Percentiles rank a stretch among this genome's conserved stretches.
Conservation (phyloP, 768 basidiomycete genomes). For the Tremella yokohamensis region DNA sequence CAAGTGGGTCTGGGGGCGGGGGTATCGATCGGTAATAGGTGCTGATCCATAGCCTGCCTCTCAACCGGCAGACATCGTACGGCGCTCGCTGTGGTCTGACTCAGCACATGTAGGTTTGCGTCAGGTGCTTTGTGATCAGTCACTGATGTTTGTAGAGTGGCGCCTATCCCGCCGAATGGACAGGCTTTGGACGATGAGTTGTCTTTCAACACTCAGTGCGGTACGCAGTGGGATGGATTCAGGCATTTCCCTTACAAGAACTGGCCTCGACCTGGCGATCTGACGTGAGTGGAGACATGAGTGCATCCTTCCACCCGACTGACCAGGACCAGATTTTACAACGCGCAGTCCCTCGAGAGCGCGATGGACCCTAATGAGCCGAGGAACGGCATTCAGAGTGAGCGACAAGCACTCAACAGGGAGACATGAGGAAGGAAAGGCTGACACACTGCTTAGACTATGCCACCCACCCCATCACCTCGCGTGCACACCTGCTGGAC, state of each 20-base stretch:
- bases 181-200: conserved; percentile 9
- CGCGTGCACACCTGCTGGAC: conserved; percentile 12
- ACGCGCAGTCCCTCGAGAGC: conserved; percentile 6
- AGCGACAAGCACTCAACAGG: not conserved
- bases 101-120: conserved; percentile 4
- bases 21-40: not conserved
- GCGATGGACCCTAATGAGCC: conserved; percentile 10
- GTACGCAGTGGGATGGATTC: conserved; percentile 19
- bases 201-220: conserved; percentile 11
- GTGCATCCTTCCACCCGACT: conserved; percentile 11
- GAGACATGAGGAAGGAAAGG: not conserved
- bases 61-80: conserved; percentile 3
- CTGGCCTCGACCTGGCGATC: conserved; percentile 25
- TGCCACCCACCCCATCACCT: conserved; percentile 19
- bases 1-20: conserved; percentile 15
- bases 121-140: not conserved
- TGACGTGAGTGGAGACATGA: conserved; percentile 17
- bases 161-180: conserved; percentile 15
- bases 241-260: conserved; percentile 19
- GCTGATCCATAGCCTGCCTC: conserved; percentile 10
- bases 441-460: conserved; percentile 13
- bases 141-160: conserved; percentile 1
- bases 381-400: conserved; percentile 30
- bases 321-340: not conserved
- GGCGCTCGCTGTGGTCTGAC: not conserved